Conservation (phyloP, 345 rosid genomes). For the Corchorus capsularis region DNA sequence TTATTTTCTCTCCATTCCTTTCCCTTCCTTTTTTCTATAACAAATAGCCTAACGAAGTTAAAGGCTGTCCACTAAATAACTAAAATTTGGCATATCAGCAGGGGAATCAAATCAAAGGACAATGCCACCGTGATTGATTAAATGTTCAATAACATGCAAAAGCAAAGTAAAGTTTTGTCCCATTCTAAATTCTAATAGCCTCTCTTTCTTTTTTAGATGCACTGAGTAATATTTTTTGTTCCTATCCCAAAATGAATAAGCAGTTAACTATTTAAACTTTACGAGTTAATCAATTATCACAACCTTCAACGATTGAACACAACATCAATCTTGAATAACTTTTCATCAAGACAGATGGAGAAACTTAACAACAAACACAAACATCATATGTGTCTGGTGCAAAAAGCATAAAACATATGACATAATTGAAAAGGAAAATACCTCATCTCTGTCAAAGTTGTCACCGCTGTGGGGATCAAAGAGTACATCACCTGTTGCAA, state of each 20-base stretch:
- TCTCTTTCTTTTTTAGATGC: background rate
- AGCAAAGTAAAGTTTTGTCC: background rate
- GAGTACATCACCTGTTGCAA: conserved; percentile 74
- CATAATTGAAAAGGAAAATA: conserved; percentile 18
- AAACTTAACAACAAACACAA: background rate
- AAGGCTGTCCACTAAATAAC: background rate
- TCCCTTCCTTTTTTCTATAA: background rate
- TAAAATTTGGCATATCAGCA: background rate
- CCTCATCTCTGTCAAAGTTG: conserved; percentile 81
- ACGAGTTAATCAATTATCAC: background rate
- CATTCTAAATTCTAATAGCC: background rate
- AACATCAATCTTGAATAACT: background rate
- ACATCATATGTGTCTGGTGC: background rate
- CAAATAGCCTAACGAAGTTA: conserved; percentile 2
- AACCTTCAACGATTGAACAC: background rate
- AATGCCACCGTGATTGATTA: background rate
- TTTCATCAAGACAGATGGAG: background rate
- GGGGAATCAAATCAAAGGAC: background rate
- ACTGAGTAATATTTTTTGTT: background rate
- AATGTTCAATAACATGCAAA: conserved; percentile 5
- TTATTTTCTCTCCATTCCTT: background rate
- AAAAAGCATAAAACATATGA: background rate
- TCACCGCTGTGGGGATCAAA: conserved; percentile 78
- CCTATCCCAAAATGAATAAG: background rate
- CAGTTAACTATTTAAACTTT: background rate